Base-by-base conservation (phyloP, 2,329 filamentous ascomycete genomes). In the Neofusicoccum sp. region DNA sequence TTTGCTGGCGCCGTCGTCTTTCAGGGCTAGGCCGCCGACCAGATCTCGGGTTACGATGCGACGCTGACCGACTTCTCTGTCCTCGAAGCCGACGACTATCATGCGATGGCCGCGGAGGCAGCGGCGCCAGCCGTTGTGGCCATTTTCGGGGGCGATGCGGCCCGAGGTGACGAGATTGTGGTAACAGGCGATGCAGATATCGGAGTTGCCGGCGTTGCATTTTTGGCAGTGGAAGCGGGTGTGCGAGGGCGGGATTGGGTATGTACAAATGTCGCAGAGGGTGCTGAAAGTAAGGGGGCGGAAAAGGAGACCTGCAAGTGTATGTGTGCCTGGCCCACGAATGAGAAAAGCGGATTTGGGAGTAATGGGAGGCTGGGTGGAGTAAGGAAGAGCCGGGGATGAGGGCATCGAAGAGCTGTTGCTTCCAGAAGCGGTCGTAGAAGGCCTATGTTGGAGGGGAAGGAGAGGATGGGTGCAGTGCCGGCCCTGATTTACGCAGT, bases 101-200 rank as follows among this genome's bases (percentile, higher is more conserved):
- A 96, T 96, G 33, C 93, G 85, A 70, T 98, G 93, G 4, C 89
- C 89, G 43, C 83, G 81, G 0, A 87, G 81, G 71, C 93, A 98
- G 51, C 92, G 83, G 9, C 92, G 83, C 93, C 93, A 97, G 3
- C 93, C 93, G 9, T 81, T 82, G 4, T 86, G 81, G 0, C 93
- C 92, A 65, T 96, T 92, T 63, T 93, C 89, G 16, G 80, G 78
- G 60, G 85, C 86, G 63, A 97, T 87, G 47, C 85, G 85, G 7
- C 84, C 82, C 0, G 82, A 82, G 1, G 80, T 75, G 1, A 89
- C 83, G 6, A 93, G 80, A 48, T 82, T 83, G 53, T 82, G 77
- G 73, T 97, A 97, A 79, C 93, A 97, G 3, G 82, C 79, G 16
- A 81, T 81, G 76, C 93, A 97, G 49, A 96, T 84, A 67, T 97